These are phyloP conservation scores for Jamesozyma jinghongensis DNA, from an alignment of 805 yeast species.

Conservation along the genomic window DNA sequence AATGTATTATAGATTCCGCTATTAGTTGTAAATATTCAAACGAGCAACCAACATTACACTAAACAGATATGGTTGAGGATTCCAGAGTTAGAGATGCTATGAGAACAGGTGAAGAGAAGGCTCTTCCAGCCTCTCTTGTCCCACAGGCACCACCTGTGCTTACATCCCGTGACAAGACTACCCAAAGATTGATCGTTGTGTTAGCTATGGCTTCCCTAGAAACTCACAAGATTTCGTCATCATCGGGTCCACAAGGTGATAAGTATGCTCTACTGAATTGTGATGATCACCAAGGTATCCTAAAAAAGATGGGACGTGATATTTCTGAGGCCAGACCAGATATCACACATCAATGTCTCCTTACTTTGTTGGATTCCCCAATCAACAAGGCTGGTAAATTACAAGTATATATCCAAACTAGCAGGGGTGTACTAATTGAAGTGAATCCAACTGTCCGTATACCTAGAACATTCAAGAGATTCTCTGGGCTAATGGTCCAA, in stretches of 20 bases:
- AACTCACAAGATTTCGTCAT: conserved; percentile 72
- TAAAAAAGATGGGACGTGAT: conserved; percentile 94
- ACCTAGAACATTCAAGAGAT: conserved; percentile 96
- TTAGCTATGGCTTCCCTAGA: conserved; percentile 92
- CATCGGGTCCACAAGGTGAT: conserved; percentile 74
- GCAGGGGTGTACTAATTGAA: conserved; percentile 88
- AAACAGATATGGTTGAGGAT: conserved; percentile 36
- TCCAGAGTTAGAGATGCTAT: conserved; percentile 39
- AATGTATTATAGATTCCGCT: no score
- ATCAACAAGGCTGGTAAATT: conserved; percentile 94
- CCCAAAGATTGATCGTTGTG: conserved; percentile 88
- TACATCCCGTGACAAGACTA: conserved; percentile 73
- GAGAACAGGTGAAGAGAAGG: conserved; percentile 31
- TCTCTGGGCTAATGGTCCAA: conserved; percentile 97
- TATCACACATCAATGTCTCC: conserved; percentile 93
- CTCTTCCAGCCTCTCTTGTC: conserved; percentile 62
- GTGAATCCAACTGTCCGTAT: conserved; percentile 95
- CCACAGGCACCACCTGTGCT: conserved; percentile 81
- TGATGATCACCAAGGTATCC: conserved; percentile 94
- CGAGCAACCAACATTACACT: no score
- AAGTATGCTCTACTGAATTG: conserved; percentile 90
- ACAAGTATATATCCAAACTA: conserved; percentile 94
- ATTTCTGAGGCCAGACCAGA: conserved; percentile 99
- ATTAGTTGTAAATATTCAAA: no score
- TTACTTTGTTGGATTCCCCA: conserved; percentile 93